Evolutionary conservation across 257 asterid genomes (phyloP).

Genomic region (Primulina huaijiensis): DNA sequence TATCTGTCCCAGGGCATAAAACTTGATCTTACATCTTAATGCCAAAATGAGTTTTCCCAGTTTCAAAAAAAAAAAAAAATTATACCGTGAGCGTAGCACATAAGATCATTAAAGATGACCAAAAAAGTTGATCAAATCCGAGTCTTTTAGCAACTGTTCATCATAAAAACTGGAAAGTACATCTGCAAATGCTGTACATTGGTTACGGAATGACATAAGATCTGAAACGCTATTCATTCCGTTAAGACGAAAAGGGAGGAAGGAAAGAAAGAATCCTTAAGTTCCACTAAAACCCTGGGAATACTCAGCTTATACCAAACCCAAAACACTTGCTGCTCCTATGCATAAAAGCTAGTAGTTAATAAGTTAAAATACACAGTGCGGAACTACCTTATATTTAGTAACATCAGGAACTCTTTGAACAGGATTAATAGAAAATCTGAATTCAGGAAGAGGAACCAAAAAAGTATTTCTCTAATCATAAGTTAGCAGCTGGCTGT

Average conservation of each 20-base stretch:
- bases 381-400: neutral
- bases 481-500: constrained; percentile 33
- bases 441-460: constrained; percentile 23
- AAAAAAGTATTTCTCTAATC: constrained; percentile 25
- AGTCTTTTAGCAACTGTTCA: neutral
- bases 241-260: too few species aligned
- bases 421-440: constrained; percentile 26
- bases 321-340: neutral
- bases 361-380: neutral
- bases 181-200: neutral
- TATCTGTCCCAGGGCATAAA: too few species aligned
- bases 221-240: neutral
- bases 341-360: neutral
- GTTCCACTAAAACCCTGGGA: too few species aligned
- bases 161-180: neutral
- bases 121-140: too few species aligned
- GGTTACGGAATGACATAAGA: neutral
- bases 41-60: too few species aligned
- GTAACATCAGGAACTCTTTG: neutral
- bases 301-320: neutral
- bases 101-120: neutral
- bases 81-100: too few species aligned
- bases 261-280: neutral
- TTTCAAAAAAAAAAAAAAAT: too few species aligned
- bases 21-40: too few species aligned